Evolutionary conservation across 805 yeast genomes (phyloP).

Genomic region (Candida ovalis): DNA sequence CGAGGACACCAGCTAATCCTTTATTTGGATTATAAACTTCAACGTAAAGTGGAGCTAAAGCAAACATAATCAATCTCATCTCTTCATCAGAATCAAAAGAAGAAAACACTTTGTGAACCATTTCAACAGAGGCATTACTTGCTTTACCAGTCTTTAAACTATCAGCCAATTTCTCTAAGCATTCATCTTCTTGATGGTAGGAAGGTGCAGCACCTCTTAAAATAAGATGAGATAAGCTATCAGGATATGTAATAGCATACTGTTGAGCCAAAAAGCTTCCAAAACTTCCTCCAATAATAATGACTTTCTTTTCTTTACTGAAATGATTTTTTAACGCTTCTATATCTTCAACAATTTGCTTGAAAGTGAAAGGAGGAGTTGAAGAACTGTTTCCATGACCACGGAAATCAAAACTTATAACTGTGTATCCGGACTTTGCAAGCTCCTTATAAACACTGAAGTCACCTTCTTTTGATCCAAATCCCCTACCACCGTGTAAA

Average conservation of each 20-base stretch:
- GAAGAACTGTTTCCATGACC: constrained; percentile 23
- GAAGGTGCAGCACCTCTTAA: constrained; percentile 26
- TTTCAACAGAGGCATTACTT: constrained; percentile 18
- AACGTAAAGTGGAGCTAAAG: constrained; percentile 21
- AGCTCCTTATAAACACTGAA: constrained; percentile 19
- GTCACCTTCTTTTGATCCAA: constrained; percentile 21
- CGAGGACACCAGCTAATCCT: constrained; percentile 13
- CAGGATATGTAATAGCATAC: constrained; percentile 22
- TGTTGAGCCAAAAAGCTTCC: constrained; percentile 27
- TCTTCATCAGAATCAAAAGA: constrained; percentile 23
- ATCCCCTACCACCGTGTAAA: constrained; percentile 26
- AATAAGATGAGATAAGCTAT: constrained; percentile 11
- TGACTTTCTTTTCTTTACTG: constrained; percentile 9
- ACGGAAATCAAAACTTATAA: constrained; percentile 23
- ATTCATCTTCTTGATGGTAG: constrained; percentile 21
- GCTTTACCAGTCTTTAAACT: constrained; percentile 8
- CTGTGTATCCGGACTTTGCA: constrained; percentile 17
- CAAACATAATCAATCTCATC: constrained; percentile 23
- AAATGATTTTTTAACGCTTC: constrained; percentile 17
- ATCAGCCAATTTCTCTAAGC: constrained; percentile 10
- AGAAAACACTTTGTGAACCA: constrained; percentile 23
- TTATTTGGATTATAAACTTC: constrained; percentile 20
- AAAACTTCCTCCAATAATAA: constrained; percentile 25
- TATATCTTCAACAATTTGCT: constrained; percentile 22
- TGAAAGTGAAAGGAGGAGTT: constrained; percentile 21